Evolutionary conservation across 257 asterid genomes (phyloP).

Genomic region (Capsicum baccatum): DNA sequence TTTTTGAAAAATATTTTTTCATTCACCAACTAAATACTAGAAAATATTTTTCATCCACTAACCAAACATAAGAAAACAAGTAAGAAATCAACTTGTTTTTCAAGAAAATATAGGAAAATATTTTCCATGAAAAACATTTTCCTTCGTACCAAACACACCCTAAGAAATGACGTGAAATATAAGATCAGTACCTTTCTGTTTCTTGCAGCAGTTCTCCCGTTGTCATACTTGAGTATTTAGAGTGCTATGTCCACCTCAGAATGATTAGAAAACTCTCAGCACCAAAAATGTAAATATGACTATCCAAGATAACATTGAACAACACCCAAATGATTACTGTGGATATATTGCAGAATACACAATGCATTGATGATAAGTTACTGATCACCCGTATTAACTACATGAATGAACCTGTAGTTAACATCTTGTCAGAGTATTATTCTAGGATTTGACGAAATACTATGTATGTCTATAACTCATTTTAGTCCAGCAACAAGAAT

Average conservation of each 20-base stretch:
- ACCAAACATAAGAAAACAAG: too few relatives aligned
- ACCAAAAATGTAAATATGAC: neutral
- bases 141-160: too few relatives aligned
- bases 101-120: too few relatives aligned
- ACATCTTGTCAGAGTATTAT: neutral
- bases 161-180: neutral
- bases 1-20: too few relatives aligned
- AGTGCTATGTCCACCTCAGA: slow-evolving; percentile 23
- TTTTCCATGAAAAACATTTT: too few relatives aligned
- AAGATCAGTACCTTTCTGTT: slow-evolving; percentile 8
- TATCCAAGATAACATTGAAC: neutral
- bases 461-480: neutral
- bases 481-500: neutral
- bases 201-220: neutral
- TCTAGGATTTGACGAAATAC: neutral
- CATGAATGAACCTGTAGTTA: neutral
- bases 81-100: too few relatives aligned
- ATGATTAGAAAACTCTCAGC: neutral
- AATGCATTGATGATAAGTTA: neutral
- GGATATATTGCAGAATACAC: neutral
- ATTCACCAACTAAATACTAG: too few relatives aligned
- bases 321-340: neutral
- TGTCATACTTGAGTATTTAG: neutral
- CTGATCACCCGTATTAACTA: neutral
- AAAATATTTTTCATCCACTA: too few relatives aligned